A percentile compares a stretch with the other conserved stretches of the same genome.
Conservation (phyloP, 2,329 filamentous ascomycete genomes). For the Raffaelea ambrosiae region DNA sequence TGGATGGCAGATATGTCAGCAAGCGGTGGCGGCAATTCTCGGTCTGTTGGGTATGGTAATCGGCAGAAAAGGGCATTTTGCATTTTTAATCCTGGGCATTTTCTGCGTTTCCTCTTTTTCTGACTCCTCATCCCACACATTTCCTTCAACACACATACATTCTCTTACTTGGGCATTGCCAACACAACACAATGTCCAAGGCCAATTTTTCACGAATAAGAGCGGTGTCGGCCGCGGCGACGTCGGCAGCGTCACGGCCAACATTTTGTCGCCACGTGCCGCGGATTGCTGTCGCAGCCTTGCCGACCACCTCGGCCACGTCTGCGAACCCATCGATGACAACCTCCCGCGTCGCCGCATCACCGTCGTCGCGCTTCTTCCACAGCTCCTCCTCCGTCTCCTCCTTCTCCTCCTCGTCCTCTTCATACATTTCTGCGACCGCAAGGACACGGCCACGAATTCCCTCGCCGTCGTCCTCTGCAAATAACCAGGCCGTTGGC, state of each 20-base stretch:
- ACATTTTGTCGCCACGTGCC: constrained; percentile 9
- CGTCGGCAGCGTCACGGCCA: constrained; percentile 11
- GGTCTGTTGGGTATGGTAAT: constrained; percentile 3
- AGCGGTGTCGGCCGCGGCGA: constrained; percentile 10
- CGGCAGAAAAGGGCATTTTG: constrained; percentile 2
- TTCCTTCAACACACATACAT: constrained; percentile 6
- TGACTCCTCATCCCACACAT: background rate
- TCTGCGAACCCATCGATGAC: background rate
- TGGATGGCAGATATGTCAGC: background rate
- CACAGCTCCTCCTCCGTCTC: constrained; percentile 4
- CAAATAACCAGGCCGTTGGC: no score
- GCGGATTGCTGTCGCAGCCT: constrained; percentile 6
- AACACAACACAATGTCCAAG: constrained; percentile 16
- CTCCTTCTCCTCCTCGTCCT: background rate
- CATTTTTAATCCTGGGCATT: background rate
- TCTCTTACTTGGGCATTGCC: constrained; percentile 11
- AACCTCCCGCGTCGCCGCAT: background rate
- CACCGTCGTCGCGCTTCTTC: constrained; percentile 1
- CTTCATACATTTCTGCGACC: background rate
- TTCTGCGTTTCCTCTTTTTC: constrained; percentile 4
- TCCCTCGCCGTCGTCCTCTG: constrained; percentile 12
- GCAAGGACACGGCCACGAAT: background rate
- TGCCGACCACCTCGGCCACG: constrained; percentile 4
- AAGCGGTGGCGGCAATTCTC: constrained; percentile 8
- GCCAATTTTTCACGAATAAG: constrained; percentile 14